phyloP scores from a whole-genome alignment of 192 early-diverging fungal species.

The Entomortierella lignicola region DNA sequence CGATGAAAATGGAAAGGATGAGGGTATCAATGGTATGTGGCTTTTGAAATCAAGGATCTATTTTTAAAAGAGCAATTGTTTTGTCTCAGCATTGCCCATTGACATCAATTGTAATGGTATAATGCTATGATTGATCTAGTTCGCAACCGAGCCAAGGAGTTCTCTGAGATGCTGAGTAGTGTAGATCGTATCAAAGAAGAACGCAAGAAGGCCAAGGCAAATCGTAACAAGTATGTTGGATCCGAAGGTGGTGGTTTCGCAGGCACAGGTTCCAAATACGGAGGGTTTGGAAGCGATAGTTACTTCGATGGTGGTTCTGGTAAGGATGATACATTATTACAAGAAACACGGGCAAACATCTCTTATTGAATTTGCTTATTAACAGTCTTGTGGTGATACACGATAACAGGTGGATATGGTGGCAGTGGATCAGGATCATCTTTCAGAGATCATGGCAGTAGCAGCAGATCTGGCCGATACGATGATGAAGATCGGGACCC shows the following conservation, averaged over 20 bases:
- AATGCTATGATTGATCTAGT: slow-evolving; percentile 57
- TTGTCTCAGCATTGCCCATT: not conserved
- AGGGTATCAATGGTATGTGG: slow-evolving; percentile 91
- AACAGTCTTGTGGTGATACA: not conserved
- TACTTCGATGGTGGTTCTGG: slow-evolving; percentile 42
- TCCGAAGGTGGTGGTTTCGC: slow-evolving; percentile 59
- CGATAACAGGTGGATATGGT: slow-evolving; percentile 18
- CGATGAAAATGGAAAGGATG: slow-evolving; percentile 96
- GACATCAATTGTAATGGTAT: not conserved
- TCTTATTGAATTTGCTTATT: no score
- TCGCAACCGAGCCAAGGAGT: slow-evolving; percentile 89
- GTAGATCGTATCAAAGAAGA: slow-evolving; percentile 85
- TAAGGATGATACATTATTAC: no score
- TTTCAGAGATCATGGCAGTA: slow-evolving; percentile 42
- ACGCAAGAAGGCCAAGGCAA: slow-evolving; percentile 89
- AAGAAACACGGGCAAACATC: no score
- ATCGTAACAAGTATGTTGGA: slow-evolving; percentile 89
- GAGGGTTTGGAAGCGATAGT: slow-evolving; percentile 76
- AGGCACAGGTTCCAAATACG: slow-evolving; percentile 57
- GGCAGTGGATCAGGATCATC: slow-evolving; percentile 38
- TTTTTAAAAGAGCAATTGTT: not conserved
- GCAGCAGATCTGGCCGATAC: slow-evolving; percentile 51
- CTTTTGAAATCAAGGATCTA: not conserved
- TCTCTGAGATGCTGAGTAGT: slow-evolving; percentile 84
- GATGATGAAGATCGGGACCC: slow-evolving; percentile 45